A percentile compares a stretch with the other conserved stretches of the same genome.
phyloP scores from a whole-genome alignment of 345 rosid genomes.

The Eucalyptus leucophloia region DNA sequence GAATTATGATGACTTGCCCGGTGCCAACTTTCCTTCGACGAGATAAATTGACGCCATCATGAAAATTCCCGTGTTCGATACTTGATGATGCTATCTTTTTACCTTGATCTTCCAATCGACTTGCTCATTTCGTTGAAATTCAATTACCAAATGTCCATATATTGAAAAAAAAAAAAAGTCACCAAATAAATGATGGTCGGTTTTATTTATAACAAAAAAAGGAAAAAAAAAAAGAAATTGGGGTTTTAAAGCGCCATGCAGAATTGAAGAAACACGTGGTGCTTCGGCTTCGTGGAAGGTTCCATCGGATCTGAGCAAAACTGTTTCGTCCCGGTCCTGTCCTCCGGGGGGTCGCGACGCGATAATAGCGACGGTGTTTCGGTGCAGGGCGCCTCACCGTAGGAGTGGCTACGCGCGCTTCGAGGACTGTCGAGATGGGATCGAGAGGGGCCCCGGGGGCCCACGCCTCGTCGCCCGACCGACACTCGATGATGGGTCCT shows the following conservation, averaged over 20 bases:
- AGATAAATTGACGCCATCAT: neutral
- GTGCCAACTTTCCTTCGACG: neutral
- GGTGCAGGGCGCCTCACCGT: neutral
- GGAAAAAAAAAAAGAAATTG: neutral
- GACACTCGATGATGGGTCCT: neutral
- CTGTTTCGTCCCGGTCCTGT: neutral
- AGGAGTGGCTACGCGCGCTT: neutral
- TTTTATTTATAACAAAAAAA: neutral
- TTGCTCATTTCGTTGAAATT: neutral
- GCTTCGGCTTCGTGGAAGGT: neutral
- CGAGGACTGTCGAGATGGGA: neutral
- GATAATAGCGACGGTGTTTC: neutral
- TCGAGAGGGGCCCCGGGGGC: neutral
- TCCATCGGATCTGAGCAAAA: neutral
- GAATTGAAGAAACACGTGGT: neutral
- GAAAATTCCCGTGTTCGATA: neutral
- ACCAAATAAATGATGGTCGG: neutral
- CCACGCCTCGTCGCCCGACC: neutral
- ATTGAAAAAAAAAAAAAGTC: neutral
- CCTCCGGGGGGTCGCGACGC: neutral
- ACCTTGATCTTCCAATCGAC: neutral
- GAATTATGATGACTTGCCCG: neutral
- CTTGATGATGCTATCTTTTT: neutral
- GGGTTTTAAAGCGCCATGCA: neutral
- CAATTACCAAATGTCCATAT: neutral